Percentiles rank a stretch among this genome's conserved stretches.
Evolutionary conservation across 2,329 filamentous ascomycete species (phyloP).

Genomic region (Didymella sp.): DNA sequence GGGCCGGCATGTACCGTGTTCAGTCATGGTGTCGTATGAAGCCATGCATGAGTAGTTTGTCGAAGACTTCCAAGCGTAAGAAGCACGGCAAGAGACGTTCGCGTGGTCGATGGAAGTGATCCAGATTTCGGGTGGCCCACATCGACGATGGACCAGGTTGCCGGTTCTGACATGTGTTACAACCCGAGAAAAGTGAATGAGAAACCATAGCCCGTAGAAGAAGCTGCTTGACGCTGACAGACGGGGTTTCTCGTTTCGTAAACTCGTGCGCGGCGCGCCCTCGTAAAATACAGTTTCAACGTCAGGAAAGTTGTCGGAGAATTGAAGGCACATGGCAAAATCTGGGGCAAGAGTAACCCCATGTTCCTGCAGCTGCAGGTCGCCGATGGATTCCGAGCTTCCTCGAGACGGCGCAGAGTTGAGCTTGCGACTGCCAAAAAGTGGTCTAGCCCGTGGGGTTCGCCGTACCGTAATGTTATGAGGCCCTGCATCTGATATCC

Average conservation of each 20-base stretch:
- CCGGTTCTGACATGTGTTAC: not conserved
- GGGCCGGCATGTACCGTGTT: not conserved
- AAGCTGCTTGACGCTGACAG: not conserved
- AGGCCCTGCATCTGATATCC: slow-evolving; percentile 14
- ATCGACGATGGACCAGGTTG: slow-evolving; percentile 5
- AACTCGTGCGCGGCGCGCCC: not conserved
- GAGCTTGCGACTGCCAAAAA: slow-evolving; percentile 11
- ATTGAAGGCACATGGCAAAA: slow-evolving; percentile 5
- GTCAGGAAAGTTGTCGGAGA: slow-evolving; percentile 12
- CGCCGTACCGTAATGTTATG: slow-evolving; percentile 6
- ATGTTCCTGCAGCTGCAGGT: slow-evolving; percentile 11
- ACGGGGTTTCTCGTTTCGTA: not conserved
- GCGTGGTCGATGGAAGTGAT: not conserved
- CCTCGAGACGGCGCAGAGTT: slow-evolving; percentile 6
- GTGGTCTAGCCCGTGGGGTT: slow-evolving; percentile 14
- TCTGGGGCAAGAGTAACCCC: slow-evolving; percentile 13
- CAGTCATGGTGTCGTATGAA: not conserved
- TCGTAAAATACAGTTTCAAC: not conserved
- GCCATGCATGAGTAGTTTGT: not conserved
- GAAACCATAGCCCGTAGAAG: not conserved
- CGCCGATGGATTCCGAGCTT: slow-evolving; percentile 13
- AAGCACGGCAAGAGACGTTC: not conserved
- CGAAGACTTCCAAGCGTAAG: not conserved
- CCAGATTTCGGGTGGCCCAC: not conserved
- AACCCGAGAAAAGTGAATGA: not conserved